phyloP scores from a whole-genome alignment of 495 filamentous ascomycete genomes.

The Daldinia decipiens region DNA sequence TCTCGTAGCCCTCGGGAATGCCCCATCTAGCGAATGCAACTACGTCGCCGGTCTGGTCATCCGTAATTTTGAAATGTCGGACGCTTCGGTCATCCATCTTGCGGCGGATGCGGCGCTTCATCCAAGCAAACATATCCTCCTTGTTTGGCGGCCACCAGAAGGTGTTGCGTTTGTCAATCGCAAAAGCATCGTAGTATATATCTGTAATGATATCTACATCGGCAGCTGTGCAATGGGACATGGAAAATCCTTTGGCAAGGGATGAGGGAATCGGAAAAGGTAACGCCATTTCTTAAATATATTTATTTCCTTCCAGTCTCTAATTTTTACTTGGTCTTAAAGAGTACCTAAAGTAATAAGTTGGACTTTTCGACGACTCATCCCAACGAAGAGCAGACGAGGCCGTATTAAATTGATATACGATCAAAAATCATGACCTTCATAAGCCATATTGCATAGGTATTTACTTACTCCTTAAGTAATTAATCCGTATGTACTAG shows the following conservation, averaged over 20 bases:
- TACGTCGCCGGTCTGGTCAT: conserved; percentile 28
- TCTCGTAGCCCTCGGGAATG: conserved; percentile 41
- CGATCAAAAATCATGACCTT: too few relatives aligned
- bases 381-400: neutral
- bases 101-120: conserved; percentile 29
- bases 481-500: conserved; percentile 20
- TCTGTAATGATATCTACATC: conserved; percentile 34
- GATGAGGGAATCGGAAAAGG: conserved; percentile 26
- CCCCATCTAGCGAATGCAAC: conserved; percentile 47
- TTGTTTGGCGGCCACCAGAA: conserved; percentile 46
- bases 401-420: neutral
- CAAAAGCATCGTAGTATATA: conserved; percentile 41
- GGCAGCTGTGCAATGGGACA: conserved; percentile 32
- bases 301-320: neutral
- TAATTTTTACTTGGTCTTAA: neutral
- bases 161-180: conserved; percentile 29
- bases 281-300: conserved; percentile 18
- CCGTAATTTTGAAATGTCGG: conserved; percentile 43
- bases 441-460: too few relatives aligned
- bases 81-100: conserved; percentile 38
- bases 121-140: conserved; percentile 39
- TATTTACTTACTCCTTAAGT: too few relatives aligned
- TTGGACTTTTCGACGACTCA: neutral
- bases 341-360: neutral
- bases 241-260: conserved; percentile 30